These are phyloP conservation scores for Phanerodontia chrysosporium DNA, from an alignment of 768 basidiomycete genomes.

Conservation along the genomic window DNA sequence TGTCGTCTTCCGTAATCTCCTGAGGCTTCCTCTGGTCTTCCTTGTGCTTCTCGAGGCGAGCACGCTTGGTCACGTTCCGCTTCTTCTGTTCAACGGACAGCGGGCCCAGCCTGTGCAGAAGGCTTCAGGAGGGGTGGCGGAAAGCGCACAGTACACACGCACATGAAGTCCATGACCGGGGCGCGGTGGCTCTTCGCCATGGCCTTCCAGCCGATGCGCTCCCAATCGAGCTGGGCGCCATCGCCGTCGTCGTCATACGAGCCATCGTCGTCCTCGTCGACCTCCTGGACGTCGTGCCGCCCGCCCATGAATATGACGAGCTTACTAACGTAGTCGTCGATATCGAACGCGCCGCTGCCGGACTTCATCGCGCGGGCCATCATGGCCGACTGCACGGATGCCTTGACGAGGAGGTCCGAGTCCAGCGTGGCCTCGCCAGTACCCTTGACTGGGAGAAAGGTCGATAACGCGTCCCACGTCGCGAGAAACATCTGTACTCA, in stretches of 20 bases:
- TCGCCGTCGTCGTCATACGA: conserved; percentile 36
- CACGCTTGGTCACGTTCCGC: conserved; percentile 52
- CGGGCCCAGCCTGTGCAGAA: conserved; percentile 80
- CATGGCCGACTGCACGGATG: conserved; percentile 74
- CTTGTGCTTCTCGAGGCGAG: conserved; percentile 68
- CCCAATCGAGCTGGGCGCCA: conserved; percentile 66
- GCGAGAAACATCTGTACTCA: conserved; percentile 16
- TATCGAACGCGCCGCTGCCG: conserved; percentile 83
- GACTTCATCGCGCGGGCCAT: conserved; percentile 92
- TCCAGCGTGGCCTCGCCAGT: conserved; percentile 90
- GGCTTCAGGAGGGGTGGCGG: background rate
- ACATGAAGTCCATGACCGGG: conserved; percentile 89
- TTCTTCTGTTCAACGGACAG: conserved; percentile 84
- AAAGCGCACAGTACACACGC: conserved; percentile 22
- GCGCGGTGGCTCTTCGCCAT: conserved; percentile 76
- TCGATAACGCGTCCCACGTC: conserved; percentile 8
- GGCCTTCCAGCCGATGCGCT: conserved; percentile 79
- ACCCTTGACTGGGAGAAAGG: conserved; percentile 50
- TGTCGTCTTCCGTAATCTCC: conserved; percentile 80
- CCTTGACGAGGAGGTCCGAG: conserved; percentile 72
- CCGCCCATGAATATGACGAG: conserved; percentile 77
- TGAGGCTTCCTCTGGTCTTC: conserved; percentile 68
- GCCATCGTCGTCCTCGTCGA: conserved; percentile 48
- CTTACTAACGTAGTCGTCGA: conserved; percentile 84
- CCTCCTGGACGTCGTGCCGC: conserved; percentile 31